Conservation (phyloP, 2,329 filamentous ascomycete species). For the Lecanosticta acicola region DNA sequence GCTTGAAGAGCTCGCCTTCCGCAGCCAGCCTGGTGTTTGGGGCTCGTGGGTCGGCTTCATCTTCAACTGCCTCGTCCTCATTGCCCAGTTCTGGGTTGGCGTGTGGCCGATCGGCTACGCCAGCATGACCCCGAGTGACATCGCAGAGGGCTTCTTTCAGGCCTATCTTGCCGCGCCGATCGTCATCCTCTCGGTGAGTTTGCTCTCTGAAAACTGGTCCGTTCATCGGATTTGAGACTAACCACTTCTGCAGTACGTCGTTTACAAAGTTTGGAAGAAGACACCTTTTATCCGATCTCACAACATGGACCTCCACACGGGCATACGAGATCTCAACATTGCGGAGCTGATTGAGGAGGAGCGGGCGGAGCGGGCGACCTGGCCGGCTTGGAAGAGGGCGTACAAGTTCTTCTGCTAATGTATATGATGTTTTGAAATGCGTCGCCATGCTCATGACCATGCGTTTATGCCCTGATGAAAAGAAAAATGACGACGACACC, state of each 20-base stretch:
- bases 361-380: constrained; percentile 59
- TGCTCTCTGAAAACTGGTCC: constrained; percentile 28
- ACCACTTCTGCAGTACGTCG: constrained; percentile 32
- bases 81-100: constrained; percentile 74
- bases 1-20: constrained; percentile 61
- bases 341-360: constrained; percentile 74
- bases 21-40: constrained; percentile 49
- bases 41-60: constrained; percentile 59
- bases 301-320: constrained; percentile 84
- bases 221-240: not conserved
- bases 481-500: not conserved
- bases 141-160: constrained; percentile 25
- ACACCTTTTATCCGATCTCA: constrained; percentile 52
- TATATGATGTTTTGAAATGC: not conserved
- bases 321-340: constrained; percentile 77
- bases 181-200: constrained; percentile 28
- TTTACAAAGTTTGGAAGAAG: constrained; percentile 68
- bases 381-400: constrained; percentile 46
- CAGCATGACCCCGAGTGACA: constrained; percentile 11
- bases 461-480: not conserved
- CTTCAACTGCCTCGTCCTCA: constrained; percentile 60
- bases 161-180: constrained; percentile 33
- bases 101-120: constrained; percentile 59
- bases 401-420: constrained; percentile 46
- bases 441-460: not conserved